phyloP scores from a whole-genome alignment of 2,329 filamentous ascomycete species.

The Epichloe typhina region DNA sequence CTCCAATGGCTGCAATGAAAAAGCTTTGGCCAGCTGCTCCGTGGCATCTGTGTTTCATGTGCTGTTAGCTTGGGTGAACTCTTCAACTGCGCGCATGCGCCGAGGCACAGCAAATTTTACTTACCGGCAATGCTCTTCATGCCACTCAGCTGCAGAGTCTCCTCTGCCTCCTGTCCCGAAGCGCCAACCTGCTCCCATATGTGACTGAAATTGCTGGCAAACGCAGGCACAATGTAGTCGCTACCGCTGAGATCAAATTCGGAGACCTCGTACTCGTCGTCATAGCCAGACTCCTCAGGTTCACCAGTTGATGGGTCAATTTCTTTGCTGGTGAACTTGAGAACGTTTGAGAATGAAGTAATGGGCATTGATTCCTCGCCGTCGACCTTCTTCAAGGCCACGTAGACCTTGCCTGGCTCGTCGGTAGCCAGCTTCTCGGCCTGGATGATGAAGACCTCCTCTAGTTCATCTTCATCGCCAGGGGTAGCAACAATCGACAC shows the following conservation, averaged over 20 bases:
- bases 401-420: slow-evolving; percentile 86
- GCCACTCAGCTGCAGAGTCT: slow-evolving; percentile 77
- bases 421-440: slow-evolving; percentile 71
- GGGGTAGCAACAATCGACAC: slow-evolving; percentile 74
- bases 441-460: slow-evolving; percentile 90
- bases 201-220: slow-evolving; percentile 88
- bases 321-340: slow-evolving; percentile 97
- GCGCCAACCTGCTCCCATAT: slow-evolving; percentile 89
- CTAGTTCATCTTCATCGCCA: slow-evolving; percentile 66
- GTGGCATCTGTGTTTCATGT: slow-evolving; percentile 60
- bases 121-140: slow-evolving; percentile 87
- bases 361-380: slow-evolving; percentile 67
- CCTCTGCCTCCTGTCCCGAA: slow-evolving; percentile 77
- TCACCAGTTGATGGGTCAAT: slow-evolving; percentile 91
- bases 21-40: slow-evolving; percentile 71
- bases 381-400: slow-evolving; percentile 75
- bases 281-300: slow-evolving; percentile 83
- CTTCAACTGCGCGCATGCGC: not conserved
- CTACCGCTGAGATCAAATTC: slow-evolving; percentile 83
- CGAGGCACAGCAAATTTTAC: slow-evolving; percentile 18
- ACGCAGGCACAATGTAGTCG: slow-evolving; percentile 88
- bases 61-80: slow-evolving; percentile 11
- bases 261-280: slow-evolving; percentile 95
- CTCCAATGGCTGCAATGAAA: slow-evolving; percentile 87
- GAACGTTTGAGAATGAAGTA: slow-evolving; percentile 75